Base-by-base conservation (phyloP, 2,329 filamentous ascomycete genomes). In the Neofusicoccum ribis region DNA sequence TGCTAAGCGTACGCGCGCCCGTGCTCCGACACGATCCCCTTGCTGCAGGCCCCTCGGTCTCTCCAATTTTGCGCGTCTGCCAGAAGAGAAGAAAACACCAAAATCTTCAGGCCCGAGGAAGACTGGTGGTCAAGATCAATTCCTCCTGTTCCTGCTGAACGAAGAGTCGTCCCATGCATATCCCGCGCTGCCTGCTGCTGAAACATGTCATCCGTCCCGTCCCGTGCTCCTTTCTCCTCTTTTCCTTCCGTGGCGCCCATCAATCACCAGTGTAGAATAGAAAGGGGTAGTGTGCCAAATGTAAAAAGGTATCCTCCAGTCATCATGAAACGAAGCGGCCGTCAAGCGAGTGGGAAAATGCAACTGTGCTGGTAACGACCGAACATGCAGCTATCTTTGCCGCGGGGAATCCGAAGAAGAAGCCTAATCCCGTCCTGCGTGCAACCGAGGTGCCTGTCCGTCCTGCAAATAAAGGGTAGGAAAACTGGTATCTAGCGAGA, bases 151-250 rank as follows among this genome's bases (percentile, higher is more conserved):
- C 41, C 56, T 60, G 41, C 56, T 60, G 4, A 37, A 2, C 47
- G 56, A 47, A 47, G 56, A 60, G 8, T 15, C 15, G 17, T 5
- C 41, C 43, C 43, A 12, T 60, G 56, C 31, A 60, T 60, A 60
- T 60, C 56, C 27, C 41, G 41, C 43, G 41, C 43, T 47, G 56
- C 56, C 27, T 46, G 41, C 27, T 58, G 39, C 44, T 37, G 36
- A 60, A 60, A 37, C 4, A 60, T 23, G 43, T 60, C 56, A 17
- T 34, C 49, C 49, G 8, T 60, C 43, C 56, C 23, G 17, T 60
- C 56, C 56, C 27, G 43, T 60, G 56, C 56, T 60, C 56, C 56
- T 60, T 60, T 60, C 56, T 60, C 56, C 12, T 60, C 56, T 60
- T 60, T 60, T 60, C 41, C 56, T 20, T 47, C 56, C 56, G 27